Conservation (phyloP, 2,329 filamentous ascomycete species). For the Aspergillus pseudoterreus region DNA sequence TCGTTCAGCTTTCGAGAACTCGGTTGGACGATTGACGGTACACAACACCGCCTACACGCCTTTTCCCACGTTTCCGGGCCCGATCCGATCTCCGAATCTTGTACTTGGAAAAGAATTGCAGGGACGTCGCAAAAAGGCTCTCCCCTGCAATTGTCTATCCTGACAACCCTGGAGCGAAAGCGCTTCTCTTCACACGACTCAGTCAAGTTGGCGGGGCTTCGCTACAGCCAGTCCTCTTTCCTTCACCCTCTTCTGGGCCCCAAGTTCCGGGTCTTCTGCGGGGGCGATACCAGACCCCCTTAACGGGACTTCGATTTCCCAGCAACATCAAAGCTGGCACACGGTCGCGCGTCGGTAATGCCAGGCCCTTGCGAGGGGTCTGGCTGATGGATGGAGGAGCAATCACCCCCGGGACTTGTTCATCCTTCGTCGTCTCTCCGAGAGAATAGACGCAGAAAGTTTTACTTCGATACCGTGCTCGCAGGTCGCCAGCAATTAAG, state of each 20-base stretch:
- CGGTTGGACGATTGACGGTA: too few species aligned
- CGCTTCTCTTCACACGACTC: conserved; percentile 45
- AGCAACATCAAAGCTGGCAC: conserved; percentile 30
- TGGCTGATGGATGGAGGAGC: conserved; percentile 38
- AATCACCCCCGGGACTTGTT: conserved; percentile 27
- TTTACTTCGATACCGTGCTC: not conserved
- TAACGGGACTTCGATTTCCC: conserved; percentile 63
- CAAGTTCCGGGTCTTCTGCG: conserved; percentile 88
- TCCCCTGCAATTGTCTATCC: conserved; percentile 11
- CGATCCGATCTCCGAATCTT: not conserved
- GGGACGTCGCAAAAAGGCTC: conserved; percentile 1
- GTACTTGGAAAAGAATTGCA: not conserved
- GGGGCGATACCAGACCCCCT: conserved; percentile 96
- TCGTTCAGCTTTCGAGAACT: too few species aligned
- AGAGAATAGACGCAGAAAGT: conserved; percentile 2
- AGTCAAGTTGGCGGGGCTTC: conserved; percentile 93
- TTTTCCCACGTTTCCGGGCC: too few species aligned
- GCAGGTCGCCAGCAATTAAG: not conserved
- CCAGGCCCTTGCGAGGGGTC: conserved; percentile 42
- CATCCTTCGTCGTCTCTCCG: conserved; percentile 17
- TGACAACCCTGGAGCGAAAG: conserved; percentile 39
- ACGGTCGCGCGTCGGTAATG: conserved; percentile 34
- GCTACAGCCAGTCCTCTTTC: conserved; percentile 66
- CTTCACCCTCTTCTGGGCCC: conserved; percentile 88
- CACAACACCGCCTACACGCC: too few species aligned